Evolutionary conservation across 495 filamentous ascomycete species (phyloP).

Genomic region (Neurospora terricola): DNA sequence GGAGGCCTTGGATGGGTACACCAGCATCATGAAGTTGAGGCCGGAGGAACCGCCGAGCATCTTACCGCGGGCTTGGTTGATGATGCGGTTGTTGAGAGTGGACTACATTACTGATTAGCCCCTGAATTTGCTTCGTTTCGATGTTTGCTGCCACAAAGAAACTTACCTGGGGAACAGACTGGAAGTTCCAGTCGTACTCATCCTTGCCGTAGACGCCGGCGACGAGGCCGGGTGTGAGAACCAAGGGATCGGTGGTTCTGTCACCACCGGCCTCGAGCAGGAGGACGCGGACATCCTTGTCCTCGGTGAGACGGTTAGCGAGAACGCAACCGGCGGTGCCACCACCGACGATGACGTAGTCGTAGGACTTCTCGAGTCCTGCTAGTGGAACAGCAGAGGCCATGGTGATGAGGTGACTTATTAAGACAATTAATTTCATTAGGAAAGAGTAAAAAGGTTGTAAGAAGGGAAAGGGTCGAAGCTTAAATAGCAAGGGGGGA

Average conservation of each 20-base stretch:
- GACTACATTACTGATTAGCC: constrained; percentile 12
- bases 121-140: not conserved
- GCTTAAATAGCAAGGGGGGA: not conserved
- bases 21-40: constrained; percentile 44
- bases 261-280: constrained; percentile 48
- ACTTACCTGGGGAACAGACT: constrained; percentile 38
- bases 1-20: constrained; percentile 31
- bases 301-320: constrained; percentile 46
- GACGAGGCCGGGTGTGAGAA: constrained; percentile 38
- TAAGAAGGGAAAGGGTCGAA: not conserved
- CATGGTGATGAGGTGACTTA: not conserved
- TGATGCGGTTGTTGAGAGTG: constrained; percentile 21
- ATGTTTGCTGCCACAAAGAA: not conserved
- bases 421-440: not conserved
- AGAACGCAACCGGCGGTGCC: constrained; percentile 85
- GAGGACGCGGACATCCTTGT: constrained; percentile 30
- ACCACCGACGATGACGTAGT: constrained; percentile 80
- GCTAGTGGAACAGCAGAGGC: not conserved
- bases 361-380: constrained; percentile 37
- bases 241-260: constrained; percentile 33
- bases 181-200: constrained; percentile 47
- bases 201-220: constrained; percentile 35
- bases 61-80: constrained; percentile 40
- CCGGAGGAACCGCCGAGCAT: constrained; percentile 47
- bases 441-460: not conserved